A percentile compares a stretch with the other conserved stretches of the same genome.
Conservation (phyloP, 768 basidiomycete species). For the Tricholoma sp. region DNA sequence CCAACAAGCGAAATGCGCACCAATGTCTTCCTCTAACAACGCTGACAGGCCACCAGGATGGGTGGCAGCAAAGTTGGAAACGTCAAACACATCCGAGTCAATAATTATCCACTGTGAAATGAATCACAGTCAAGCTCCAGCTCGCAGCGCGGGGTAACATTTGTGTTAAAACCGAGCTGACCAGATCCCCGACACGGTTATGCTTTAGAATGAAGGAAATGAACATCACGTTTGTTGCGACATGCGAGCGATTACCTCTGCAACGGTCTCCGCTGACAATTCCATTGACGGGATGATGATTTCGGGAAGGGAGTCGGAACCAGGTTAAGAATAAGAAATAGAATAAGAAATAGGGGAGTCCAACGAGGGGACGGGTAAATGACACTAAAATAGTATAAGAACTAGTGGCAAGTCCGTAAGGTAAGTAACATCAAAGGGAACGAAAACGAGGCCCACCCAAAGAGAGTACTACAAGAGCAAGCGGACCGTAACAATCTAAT, state of each 20-base stretch:
- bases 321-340: no score
- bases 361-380: no score
- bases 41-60: slow-evolving; percentile 84
- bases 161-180: background rate
- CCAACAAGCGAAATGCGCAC: slow-evolving; percentile 32
- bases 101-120: slow-evolving; percentile 68
- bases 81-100: slow-evolving; percentile 57
- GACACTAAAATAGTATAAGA: no score
- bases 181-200: background rate
- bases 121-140: background rate
- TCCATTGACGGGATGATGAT: no score
- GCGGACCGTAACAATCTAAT: no score
- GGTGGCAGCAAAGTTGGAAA: slow-evolving; percentile 71
- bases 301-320: no score
- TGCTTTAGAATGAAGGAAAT: background rate
- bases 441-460: no score
- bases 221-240: background rate
- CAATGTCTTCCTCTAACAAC: slow-evolving; percentile 69
- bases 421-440: no score
- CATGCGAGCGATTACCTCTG: background rate
- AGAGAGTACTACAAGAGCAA: no score
- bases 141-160: background rate
- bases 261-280: background rate
- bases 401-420: no score
- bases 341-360: no score